phyloP scores from a whole-genome alignment of 306 rosid genomes.

The Acacia acuminata region DNA sequence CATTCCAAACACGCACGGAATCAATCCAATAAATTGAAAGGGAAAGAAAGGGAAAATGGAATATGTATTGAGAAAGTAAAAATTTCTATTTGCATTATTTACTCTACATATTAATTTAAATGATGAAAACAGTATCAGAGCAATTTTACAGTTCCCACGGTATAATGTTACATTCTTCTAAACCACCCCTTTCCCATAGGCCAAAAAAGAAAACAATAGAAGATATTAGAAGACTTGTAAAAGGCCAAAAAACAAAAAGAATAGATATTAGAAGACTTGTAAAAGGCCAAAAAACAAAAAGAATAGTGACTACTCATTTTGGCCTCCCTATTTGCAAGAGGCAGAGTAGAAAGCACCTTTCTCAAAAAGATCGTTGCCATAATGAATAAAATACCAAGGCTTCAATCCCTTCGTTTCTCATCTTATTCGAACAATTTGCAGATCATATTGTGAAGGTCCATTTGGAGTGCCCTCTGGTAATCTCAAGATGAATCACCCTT shows the following conservation, averaged over 20 bases:
- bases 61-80: not conserved
- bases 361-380: conserved; percentile 24
- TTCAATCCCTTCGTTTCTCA: conserved; percentile 26
- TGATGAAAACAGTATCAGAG: conserved; percentile 1
- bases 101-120: conserved; percentile 26
- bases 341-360: not conserved
- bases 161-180: conserved; percentile 31
- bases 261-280: not conserved
- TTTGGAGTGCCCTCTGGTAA: conserved; percentile 16
- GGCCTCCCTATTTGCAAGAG: conserved; percentile 17
- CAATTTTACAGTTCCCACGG: conserved; percentile 23
- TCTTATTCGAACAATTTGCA: conserved; percentile 8
- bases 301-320: conserved; percentile 3
- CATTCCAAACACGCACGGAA: not conserved
- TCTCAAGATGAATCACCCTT: conserved; percentile 29
- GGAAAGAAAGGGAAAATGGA: not conserved
- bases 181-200: conserved; percentile 3
- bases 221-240: not conserved
- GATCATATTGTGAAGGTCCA: conserved; percentile 19
- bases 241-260: conserved; percentile 17
- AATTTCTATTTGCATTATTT: conserved; percentile 38
- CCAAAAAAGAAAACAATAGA: conserved; percentile 8
- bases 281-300: conserved; percentile 17
- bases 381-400: conserved; percentile 11
- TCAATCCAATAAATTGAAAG: not conserved